phyloP scores from a whole-genome alignment of 78 protist genomes.

The Neovahlkampfia damariscottae region DNA sequence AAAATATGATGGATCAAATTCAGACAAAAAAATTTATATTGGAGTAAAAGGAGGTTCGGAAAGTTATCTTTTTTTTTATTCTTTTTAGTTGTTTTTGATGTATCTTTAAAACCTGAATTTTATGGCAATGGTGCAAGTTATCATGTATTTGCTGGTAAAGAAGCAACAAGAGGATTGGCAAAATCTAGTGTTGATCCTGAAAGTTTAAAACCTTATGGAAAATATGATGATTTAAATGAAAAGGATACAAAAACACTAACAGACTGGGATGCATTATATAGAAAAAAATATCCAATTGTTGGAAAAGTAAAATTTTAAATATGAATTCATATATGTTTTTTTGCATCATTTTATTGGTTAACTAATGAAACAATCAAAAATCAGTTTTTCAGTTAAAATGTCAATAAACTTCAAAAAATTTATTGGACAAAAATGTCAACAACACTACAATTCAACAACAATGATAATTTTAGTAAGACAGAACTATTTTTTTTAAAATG shows the following conservation, averaged over 20 bases:
- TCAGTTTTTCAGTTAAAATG: no score
- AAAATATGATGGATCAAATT: conserved; percentile 11
- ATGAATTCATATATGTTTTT: no score
- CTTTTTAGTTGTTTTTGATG: conserved; percentile 25
- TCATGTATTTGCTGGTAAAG: conserved; percentile 40
- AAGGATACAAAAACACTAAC: neutral
- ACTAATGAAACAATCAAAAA: no score
- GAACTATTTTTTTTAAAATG: no score
- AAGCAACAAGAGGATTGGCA: conserved; percentile 25
- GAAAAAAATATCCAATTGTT: neutral
- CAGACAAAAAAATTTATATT: neutral
- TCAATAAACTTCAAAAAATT: no score
- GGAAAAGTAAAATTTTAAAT: conserved; percentile 10
- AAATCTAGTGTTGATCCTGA: conserved; percentile 6
- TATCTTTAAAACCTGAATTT: conserved; percentile 13
- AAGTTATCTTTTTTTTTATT: no score
- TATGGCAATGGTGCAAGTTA: conserved; percentile 38
- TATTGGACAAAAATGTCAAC: no score
- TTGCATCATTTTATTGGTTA: no score
- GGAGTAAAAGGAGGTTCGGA: conserved; percentile 24
- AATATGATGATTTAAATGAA: neutral
- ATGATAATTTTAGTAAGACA: no score
- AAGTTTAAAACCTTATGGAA: neutral
- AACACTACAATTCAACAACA: no score
- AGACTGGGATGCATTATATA: conserved; percentile 16